Base-by-base conservation (phyloP, 208 protist species). In the Vickermania spadyakhi region DNA sequence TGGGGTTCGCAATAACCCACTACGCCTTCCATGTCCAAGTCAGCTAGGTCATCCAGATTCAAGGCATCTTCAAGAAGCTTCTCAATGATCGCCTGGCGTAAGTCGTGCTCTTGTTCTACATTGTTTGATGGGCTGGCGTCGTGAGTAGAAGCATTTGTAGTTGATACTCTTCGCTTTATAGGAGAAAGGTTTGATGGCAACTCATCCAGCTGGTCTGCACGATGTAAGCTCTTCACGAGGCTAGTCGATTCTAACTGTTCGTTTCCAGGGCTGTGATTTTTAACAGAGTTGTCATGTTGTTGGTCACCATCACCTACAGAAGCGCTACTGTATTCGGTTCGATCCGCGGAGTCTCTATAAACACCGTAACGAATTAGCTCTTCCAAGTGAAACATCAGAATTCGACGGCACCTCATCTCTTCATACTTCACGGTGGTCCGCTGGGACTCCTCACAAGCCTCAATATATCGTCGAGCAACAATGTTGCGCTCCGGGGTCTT, bases 361-460 rank as follows among this genome's bases (percentile, higher is more conserved):
- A 45, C 36, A 45, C 18, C 36, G 18, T 45, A 45, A 45, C 36
- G 36, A 7, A n/a, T 7, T n/a, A 45, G 36, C 36, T 45, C 11
- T 7, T 45, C 36, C 36, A 45, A 18, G 18, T 45, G 36, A 45
- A 45, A 45, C 36, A n/a, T 7, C 36, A 55, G 21, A 55, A 18
- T 18, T 26, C 25, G 51, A 27, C 51, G 13, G 21, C 25, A 22
- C 2, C 64, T 60, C 2, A 27, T 45, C 51, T 74, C 73, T 4
- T 69, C 73, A 26, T 65, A 66, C 36, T 79, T 60, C 2, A 75
- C 53, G 1, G 64, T 67, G 3, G 52, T 60, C 0, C 73, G 59
- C 50, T 79, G 68, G 0, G 68, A 74, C 22, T 74, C 67, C 62
- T 79, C 73, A 4, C 68, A 0, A 1, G 63, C 64, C 14, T 53